Percentiles rank a stretch among this genome's conserved stretches.
Conservation (phyloP, 768 basidiomycete species). For the Obba rivulosa region DNA sequence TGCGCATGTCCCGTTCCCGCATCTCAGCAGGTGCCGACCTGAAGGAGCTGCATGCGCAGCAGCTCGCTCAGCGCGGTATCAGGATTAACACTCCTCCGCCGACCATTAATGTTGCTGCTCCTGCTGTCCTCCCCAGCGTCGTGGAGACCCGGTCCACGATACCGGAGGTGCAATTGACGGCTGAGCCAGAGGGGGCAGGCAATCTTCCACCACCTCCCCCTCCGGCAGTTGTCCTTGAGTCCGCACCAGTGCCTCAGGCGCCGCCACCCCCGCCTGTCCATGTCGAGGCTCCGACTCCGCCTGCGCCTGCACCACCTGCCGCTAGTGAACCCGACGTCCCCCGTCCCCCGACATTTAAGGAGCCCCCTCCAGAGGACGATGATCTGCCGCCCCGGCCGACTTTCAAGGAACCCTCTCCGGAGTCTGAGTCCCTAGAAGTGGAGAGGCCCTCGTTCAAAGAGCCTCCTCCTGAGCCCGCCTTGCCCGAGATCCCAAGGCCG, state of each 20-base stretch:
- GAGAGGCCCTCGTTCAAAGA: slow-evolving; percentile 14
- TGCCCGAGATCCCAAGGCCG: slow-evolving; percentile 3
- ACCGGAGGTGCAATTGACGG: slow-evolving; percentile 1
- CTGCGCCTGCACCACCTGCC: slow-evolving; percentile 11
- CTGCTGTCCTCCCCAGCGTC: slow-evolving; percentile 7
- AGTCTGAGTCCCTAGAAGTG: slow-evolving; percentile 10
- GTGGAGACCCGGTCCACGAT: slow-evolving; percentile 6
- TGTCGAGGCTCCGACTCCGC: slow-evolving; percentile 4
- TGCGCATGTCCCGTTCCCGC: slow-evolving; percentile 76
- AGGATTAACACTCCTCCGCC: slow-evolving; percentile 19
- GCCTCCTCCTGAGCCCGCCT: slow-evolving; percentile 17
- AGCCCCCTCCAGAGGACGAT: slow-evolving; percentile 57
- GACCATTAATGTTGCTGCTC: slow-evolving; percentile 5
- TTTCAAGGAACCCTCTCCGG: slow-evolving; percentile 33
- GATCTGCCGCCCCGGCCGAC: slow-evolving; percentile 37
- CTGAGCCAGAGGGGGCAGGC: slow-evolving; percentile 17
- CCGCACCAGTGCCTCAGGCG: slow-evolving; percentile 8
- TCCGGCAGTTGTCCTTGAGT: background rate
- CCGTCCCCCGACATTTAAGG: slow-evolving; percentile 48
- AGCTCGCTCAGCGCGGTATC: slow-evolving; percentile 30
- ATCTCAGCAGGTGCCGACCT: slow-evolving; percentile 70
- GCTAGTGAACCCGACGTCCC: slow-evolving; percentile 4
- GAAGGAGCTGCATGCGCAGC: slow-evolving; percentile 65
- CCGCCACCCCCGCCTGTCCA: slow-evolving; percentile 9
- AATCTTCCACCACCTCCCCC: slow-evolving; percentile 16